Percentiles rank a stretch among this genome's conserved stretches.
Conservation (phyloP, 169 alveolate species). For the Hepatocystis sp. region DNA sequence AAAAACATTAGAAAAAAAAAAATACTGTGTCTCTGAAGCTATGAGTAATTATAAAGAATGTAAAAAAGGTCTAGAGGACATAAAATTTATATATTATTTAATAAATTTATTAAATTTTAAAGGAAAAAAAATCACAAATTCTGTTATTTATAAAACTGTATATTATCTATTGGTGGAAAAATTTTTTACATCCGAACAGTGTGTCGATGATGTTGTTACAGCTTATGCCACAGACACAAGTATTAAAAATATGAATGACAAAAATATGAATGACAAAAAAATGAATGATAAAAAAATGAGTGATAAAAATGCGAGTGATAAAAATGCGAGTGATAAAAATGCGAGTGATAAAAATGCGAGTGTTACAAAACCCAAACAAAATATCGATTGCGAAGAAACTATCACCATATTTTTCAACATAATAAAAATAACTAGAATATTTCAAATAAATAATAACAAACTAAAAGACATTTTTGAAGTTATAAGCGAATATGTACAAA, state of each 20-base stretch:
- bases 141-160: conserved; percentile 22
- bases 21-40: conserved; percentile 17
- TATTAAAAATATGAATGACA: too few species aligned
- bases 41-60: conserved; percentile 18
- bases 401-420: conserved; percentile 16
- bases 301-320: too few species aligned
- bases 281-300: too few species aligned
- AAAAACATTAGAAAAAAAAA: conserved; percentile 21
- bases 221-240: too few species aligned
- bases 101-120: conserved; percentile 23
- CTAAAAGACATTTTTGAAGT: conserved; percentile 13
- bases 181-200: too few species aligned
- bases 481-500: conserved; percentile 15
- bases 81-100: conserved; percentile 34
- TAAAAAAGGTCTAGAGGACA: conserved; percentile 55
- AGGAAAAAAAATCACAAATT: conserved; percentile 2
- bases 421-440: conserved; percentile 42
- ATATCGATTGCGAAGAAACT: conserved; percentile 9
- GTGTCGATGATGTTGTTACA: too few species aligned
- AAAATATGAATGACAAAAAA: too few species aligned
- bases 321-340: too few species aligned
- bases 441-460: conserved; percentile 10
- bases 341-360: background rate
- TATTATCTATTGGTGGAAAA: conserved; percentile 40
- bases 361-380: background rate